Percentiles rank a stretch among this genome's conserved stretches.
Conservation (phyloP, 1,139 yeast genomes). For the Casaregolazyma lundiana region DNA sequence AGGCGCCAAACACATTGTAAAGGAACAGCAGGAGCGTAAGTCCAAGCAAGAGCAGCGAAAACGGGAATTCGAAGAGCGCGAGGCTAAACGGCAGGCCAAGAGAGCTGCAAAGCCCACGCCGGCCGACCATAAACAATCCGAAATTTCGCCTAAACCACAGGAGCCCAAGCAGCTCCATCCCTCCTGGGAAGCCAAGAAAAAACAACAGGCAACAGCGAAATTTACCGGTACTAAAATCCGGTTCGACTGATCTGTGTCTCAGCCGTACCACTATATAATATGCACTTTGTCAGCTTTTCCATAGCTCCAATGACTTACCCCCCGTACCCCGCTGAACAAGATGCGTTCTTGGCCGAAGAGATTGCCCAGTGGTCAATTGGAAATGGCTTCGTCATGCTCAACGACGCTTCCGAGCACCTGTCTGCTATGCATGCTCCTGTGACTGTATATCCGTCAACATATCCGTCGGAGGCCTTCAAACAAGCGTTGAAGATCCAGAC, state of each 20-base stretch:
- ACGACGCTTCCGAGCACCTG: slow-evolving; percentile 40
- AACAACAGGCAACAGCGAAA: slow-evolving; percentile 53
- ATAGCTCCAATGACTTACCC: slow-evolving; percentile 14
- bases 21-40: slow-evolving; percentile 50
- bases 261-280: slow-evolving; percentile 3
- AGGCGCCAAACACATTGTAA: slow-evolving; percentile 75
- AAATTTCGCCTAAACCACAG: neutral
- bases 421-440: slow-evolving; percentile 74
- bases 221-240: slow-evolving; percentile 82
- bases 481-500: slow-evolving; percentile 66
- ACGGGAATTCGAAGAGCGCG: slow-evolving; percentile 64
- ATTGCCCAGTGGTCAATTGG: slow-evolving; percentile 72
- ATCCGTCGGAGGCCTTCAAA: slow-evolving; percentile 62
- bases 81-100: slow-evolving; percentile 33
- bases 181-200: slow-evolving; percentile 92
- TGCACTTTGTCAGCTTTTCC: neutral
- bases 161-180: slow-evolving; percentile 60
- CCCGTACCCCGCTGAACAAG: slow-evolving; percentile 18
- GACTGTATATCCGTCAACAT: slow-evolving; percentile 86
- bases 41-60: slow-evolving; percentile 52
- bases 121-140: slow-evolving; percentile 11
- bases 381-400: slow-evolving; percentile 76
- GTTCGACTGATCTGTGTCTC: slow-evolving; percentile 39
- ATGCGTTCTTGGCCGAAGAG: slow-evolving; percentile 18
- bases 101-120: slow-evolving; percentile 11